Base-by-base conservation (phyloP, 2,329 filamentous ascomycete genomes). In the Aspergillus melleus region DNA sequence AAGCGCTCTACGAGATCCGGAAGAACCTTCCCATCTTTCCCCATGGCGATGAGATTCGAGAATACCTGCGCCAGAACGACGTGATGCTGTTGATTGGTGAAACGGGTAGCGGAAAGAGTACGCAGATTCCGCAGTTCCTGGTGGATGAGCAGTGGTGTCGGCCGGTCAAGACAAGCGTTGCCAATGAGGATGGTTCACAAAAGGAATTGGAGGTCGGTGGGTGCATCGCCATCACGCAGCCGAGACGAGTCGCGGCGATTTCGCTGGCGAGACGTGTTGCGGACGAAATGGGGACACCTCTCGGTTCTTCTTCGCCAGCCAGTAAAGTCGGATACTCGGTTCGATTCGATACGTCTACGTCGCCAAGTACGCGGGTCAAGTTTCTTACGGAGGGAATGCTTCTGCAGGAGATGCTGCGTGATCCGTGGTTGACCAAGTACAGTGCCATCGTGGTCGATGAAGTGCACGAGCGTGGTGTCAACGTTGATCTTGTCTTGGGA, bases 331-430 rank as follows among this genome's bases (percentile, higher is more conserved):
- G 95, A 46, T 99, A 98, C 73, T 94, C 91, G 4, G 94, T 99
- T 36, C 89, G 95, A 58, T 99, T 99, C 70, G 95, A 99, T 68
- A 91, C 93, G 61, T 88, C 90, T 12, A 86, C 91, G 0, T 90
- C 91, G n/a, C 86, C 86, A 20, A 89, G 87, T n/a, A 91, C 91
- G 4, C 88, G 85, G 69, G 89, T 99, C 77, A 98, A 98, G 72
- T 99, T 92, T 69, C 80, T 99, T 64, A 99, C 95, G 0, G 96
- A 99, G 75, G 95, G 95, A 69, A 98, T 96, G 88, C 81, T 99
- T 54, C 82, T 99, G 14, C 93, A 98, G 74, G 96, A 99, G 76
- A 89, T 99, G 76, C 77, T 99, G 61, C 85, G 89, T 55, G 95
- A 99, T 74, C 91, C 91, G 1, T 83, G 88, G 69, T 82, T 99